Percentiles rank a stretch among this genome's conserved stretches.
These are phyloP conservation scores for Jamesozyma rosinii DNA, from an alignment of 805 yeast genomes.

Conservation along the genomic window DNA sequence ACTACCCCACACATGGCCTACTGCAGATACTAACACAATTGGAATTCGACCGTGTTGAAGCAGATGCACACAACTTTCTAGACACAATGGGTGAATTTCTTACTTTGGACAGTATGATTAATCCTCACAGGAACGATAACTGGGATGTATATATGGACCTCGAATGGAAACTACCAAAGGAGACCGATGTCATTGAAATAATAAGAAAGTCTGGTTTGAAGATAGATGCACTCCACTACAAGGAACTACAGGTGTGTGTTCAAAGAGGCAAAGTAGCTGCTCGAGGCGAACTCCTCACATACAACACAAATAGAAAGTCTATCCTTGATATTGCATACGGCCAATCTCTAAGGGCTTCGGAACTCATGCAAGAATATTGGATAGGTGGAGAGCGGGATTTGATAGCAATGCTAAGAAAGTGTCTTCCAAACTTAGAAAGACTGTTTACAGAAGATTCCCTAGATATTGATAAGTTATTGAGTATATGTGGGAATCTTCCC, in stretches of 20 bases:
- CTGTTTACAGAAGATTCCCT: conserved; percentile 3
- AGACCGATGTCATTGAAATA: conserved; percentile 35
- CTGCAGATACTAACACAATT: conserved; percentile 39
- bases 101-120: conserved; percentile 29
- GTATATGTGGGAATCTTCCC: conserved; percentile 19
- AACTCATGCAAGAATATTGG: conserved; percentile 20
- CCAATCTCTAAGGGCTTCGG: conserved; percentile 15
- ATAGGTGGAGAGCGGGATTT: conserved; percentile 23
- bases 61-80: conserved; percentile 43
- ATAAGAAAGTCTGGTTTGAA: conserved; percentile 32
- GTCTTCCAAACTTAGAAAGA: conserved; percentile 11
- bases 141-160: conserved; percentile 21
- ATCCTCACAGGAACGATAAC: conserved; percentile 1
- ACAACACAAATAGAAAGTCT: conserved; percentile 8
- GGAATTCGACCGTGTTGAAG: conserved; percentile 49
- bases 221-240: conserved; percentile 22
- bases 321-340: conserved; percentile 11
- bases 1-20: conserved; percentile 35
- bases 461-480: neutral
- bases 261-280: conserved; percentile 46
- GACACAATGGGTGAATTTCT: conserved; percentile 63
- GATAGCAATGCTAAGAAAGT: conserved; percentile 14
- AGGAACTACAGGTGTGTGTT: conserved; percentile 42
- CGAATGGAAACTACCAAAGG: conserved; percentile 37
- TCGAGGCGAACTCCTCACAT: conserved; percentile 34